phyloP scores from a whole-genome alignment of 257 asterid species.

The Jaltomata sinuosa region DNA sequence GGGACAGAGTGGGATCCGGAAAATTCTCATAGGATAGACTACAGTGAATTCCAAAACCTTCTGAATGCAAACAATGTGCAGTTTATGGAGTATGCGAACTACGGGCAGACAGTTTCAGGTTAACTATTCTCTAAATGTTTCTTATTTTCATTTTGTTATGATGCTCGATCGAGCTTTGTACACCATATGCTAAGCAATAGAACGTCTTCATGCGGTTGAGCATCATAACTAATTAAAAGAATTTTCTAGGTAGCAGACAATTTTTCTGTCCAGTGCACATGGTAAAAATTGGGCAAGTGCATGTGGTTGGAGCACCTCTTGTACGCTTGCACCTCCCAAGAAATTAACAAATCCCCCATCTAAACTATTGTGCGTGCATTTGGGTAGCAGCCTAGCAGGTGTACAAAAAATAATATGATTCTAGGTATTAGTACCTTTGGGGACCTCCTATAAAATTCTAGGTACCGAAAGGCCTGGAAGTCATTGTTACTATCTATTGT shows the following conservation, averaged over 20 bases:
- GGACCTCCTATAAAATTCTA: neutral
- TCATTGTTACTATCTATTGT: neutral
- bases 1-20: constrained; percentile 97
- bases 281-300: neutral
- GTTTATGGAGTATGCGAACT: constrained; percentile 92
- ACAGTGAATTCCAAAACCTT: constrained; percentile 82
- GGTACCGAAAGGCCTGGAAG: neutral
- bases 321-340: neutral
- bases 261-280: neutral
- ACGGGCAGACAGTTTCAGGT: constrained; percentile 96
- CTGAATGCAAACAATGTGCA: constrained; percentile 77
- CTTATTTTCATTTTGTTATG: neutral
- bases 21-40: constrained; percentile 62
- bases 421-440: neutral
- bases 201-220: neutral
- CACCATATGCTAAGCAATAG: neutral
- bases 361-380: neutral
- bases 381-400: neutral
- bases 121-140: neutral
- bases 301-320: neutral
- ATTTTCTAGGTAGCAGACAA: neutral
- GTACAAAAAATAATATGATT: neutral
- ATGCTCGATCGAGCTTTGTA: neutral
- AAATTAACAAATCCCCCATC: neutral
- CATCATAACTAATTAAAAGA: neutral